Evolutionary conservation across 805 yeast genomes (phyloP).

Genomic region (Lipomyces spencermartinsiae): DNA sequence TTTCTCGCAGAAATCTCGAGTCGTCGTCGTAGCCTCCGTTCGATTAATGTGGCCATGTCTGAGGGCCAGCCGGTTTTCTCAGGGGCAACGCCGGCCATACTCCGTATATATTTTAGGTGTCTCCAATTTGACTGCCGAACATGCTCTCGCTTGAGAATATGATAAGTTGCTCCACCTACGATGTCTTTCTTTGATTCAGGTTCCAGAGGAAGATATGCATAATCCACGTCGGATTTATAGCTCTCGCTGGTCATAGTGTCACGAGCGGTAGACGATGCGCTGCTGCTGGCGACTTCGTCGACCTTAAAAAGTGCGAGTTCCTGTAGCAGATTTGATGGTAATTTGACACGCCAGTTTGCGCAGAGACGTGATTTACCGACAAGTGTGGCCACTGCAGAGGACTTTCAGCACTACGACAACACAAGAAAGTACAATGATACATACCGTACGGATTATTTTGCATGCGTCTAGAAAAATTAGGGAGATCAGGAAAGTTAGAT

Average conservation of each 20-base stretch:
- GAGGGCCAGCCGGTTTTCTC: constrained; percentile 8
- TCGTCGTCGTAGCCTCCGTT: constrained; percentile 18
- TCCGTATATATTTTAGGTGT: neutral
- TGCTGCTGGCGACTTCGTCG: neutral
- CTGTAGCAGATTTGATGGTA: neutral
- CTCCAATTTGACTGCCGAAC: constrained; percentile 1
- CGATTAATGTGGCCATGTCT: constrained; percentile 20
- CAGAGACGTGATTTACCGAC: constrained; percentile 1
- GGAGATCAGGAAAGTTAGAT: neutral
- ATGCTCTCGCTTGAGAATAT: constrained; percentile 14
- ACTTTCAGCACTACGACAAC: neutral
- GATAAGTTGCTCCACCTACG: constrained; percentile 17
- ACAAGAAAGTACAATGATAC: neutral
- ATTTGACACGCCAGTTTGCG: neutral
- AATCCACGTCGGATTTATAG: neutral
- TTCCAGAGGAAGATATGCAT: neutral
- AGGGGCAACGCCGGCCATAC: neutral
- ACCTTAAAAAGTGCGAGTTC: neutral
- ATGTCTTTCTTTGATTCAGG: neutral
- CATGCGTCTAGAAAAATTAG: constrained; percentile 12
- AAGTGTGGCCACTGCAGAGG: neutral
- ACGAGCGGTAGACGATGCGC: neutral
- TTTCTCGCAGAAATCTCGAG: constrained; percentile 5
- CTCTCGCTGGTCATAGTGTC: neutral
- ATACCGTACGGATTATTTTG: constrained; percentile 24